phyloP scores from a whole-genome alignment of 441 rosid genomes.

The Pelargonium myrrhifolium region DNA sequence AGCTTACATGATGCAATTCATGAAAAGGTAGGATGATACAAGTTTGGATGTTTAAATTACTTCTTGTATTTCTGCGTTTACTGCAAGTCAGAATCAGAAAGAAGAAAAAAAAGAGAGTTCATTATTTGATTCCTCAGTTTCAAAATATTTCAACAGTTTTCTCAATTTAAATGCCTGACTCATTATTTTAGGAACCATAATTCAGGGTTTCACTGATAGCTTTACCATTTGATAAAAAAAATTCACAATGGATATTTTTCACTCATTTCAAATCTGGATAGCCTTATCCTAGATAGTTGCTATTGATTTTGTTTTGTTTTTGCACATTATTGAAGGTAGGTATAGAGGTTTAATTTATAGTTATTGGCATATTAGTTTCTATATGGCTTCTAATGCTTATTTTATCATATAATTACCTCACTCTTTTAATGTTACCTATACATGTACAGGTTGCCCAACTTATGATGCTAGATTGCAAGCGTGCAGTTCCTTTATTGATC shows the following conservation, averaged over 20 bases:
- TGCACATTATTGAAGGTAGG: neutral
- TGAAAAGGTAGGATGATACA: slow-evolving; percentile 64
- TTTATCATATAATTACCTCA: slow-evolving; percentile 14
- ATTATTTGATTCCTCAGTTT: neutral
- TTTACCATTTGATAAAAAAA: neutral
- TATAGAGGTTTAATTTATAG: neutral
- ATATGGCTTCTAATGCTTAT: slow-evolving; percentile 8
- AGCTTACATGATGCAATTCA: slow-evolving; percentile 72
- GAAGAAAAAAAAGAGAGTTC: no score
- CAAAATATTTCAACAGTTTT: neutral
- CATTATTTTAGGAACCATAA: neutral
- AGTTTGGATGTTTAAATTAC: slow-evolving; percentile 1
- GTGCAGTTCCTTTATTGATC: slow-evolving; percentile 68
- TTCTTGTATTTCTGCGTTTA: neutral
- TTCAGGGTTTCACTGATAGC: neutral
- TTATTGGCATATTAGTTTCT: slow-evolving; percentile 10
- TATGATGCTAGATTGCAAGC: slow-evolving; percentile 87
- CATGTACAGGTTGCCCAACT: slow-evolving; percentile 74
- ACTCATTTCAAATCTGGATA: neutral
- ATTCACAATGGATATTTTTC: neutral
- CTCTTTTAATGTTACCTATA: slow-evolving; percentile 13
- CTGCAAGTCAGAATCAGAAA: neutral
- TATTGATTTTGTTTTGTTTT: no score
- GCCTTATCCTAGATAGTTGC: slow-evolving; percentile 1
- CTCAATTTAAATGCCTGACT: neutral